Percentiles rank a stretch among this genome's conserved stretches.
phyloP scores from a whole-genome alignment of 2,329 filamentous ascomycete genomes.

The Alternaria sp. region DNA sequence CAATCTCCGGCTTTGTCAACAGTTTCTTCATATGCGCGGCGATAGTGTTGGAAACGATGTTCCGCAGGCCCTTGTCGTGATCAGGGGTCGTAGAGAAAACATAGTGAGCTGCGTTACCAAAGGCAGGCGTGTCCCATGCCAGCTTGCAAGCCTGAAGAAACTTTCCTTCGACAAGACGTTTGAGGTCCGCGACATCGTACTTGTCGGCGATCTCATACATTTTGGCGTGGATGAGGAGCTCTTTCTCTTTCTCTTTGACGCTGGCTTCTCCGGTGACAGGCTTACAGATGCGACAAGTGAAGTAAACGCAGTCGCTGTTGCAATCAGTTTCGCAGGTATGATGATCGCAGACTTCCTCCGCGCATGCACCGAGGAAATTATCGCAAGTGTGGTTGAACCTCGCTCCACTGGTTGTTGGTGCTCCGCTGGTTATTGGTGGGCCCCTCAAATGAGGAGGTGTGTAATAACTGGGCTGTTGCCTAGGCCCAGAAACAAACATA shows the following conservation, averaged over 20 bases:
- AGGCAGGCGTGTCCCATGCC: not conserved
- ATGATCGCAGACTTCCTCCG: too few relatives aligned
- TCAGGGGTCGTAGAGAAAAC: not conserved
- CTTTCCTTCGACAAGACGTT: not conserved
- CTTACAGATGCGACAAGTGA: not conserved
- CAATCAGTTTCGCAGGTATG: not conserved
- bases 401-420: too few relatives aligned
- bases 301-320: not conserved
- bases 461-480: too few relatives aligned
- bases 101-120: not conserved
- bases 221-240: not conserved
- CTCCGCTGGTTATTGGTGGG: too few relatives aligned
- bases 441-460: too few relatives aligned
- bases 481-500: too few relatives aligned
- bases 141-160: not conserved
- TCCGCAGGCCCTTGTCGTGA: not conserved
- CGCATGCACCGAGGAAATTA: too few relatives aligned
- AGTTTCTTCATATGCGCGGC: not conserved
- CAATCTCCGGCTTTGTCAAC: not conserved
- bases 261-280: too few relatives aligned
- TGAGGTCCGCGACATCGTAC: not conserved
- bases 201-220: slow-evolving; percentile 4
- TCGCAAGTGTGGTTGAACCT: too few relatives aligned
- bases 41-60: not conserved
- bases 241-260: not conserved